These are phyloP conservation scores for Helotiales sp. DNA, from an alignment of 2,329 filamentous ascomycete species.

Conservation along the genomic window DNA sequence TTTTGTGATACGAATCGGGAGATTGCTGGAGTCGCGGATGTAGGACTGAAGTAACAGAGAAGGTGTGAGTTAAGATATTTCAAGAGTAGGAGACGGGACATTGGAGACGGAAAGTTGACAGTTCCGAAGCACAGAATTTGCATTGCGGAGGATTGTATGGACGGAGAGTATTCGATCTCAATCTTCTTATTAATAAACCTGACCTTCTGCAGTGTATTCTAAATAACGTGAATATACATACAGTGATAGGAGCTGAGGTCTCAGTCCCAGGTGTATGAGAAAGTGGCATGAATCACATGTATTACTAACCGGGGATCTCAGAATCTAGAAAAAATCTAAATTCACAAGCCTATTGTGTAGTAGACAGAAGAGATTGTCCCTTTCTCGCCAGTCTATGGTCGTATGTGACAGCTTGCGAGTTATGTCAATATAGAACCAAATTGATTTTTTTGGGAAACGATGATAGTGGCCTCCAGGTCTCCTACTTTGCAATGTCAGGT, in stretches of 20 bases:
- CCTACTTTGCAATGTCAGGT: too few species aligned
- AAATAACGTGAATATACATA: background rate
- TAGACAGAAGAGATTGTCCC: background rate
- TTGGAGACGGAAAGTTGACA: slow-evolving; percentile 9
- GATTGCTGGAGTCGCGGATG: slow-evolving; percentile 5
- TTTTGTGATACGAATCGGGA: slow-evolving; percentile 8
- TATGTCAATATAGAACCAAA: background rate
- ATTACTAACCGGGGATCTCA: background rate
- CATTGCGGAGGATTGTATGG: slow-evolving; percentile 5
- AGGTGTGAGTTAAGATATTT: slow-evolving; percentile 1
- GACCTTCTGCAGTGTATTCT: background rate
- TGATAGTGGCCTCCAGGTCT: too few species aligned
- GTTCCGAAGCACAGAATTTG: slow-evolving; percentile 10
- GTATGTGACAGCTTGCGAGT: slow-evolving; percentile 1
- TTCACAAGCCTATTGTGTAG: background rate
- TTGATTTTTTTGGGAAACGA: background rate
- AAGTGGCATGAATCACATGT: background rate
- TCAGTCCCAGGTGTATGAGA: background rate
- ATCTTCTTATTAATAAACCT: background rate
- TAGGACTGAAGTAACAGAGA: slow-evolving; percentile 4
- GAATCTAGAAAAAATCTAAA: background rate
- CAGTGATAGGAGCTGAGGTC: background rate
- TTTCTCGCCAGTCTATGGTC: slow-evolving; percentile 13
- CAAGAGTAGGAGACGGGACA: slow-evolving; percentile 5
- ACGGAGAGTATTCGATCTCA: background rate